Conservation (phyloP, 2,329 filamentous ascomycete genomes). For the Nannizzia gypsea region DNA sequence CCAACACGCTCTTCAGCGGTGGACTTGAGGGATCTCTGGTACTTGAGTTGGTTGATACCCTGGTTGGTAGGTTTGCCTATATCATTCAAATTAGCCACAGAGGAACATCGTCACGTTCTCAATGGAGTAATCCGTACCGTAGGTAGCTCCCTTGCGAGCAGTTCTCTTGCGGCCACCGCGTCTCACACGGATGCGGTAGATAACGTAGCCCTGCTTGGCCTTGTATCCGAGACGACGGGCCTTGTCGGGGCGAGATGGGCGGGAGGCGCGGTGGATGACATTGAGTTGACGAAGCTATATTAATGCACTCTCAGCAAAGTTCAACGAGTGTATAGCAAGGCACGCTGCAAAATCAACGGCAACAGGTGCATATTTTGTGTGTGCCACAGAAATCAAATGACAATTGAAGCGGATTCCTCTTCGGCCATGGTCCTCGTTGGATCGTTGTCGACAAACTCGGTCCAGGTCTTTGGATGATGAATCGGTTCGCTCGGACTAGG, state of each 20-base stretch:
- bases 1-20: conserved; percentile 99
- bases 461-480: conserved; percentile 1
- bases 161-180: conserved; percentile 98
- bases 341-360: conserved; percentile 37
- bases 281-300: conserved; percentile 99
- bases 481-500: conserved; percentile 1
- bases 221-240: conserved; percentile 99
- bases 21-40: conserved; percentile 95
- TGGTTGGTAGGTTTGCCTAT: conserved; percentile 99
- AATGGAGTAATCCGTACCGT: conserved; percentile 52
- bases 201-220: conserved; percentile 99
- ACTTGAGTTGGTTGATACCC: conserved; percentile 99
- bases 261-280: conserved; percentile 97
- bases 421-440: conserved; percentile 5
- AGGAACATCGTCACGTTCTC: not conserved
- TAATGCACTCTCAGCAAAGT: conserved; percentile 99
- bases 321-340: conserved; percentile 98
- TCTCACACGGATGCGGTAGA: conserved; percentile 98
- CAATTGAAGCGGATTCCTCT: conserved; percentile 8
- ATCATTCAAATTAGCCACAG: not conserved
- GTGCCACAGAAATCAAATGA: conserved; percentile 12
- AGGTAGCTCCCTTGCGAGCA: conserved; percentile 94
- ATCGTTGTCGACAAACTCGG: conserved; percentile 15
- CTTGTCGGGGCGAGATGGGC: conserved; percentile 98
- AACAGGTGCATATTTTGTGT: conserved; percentile 17